Conservation (phyloP, 192 early-diverging fungal genomes). For the Podila minutissima region DNA sequence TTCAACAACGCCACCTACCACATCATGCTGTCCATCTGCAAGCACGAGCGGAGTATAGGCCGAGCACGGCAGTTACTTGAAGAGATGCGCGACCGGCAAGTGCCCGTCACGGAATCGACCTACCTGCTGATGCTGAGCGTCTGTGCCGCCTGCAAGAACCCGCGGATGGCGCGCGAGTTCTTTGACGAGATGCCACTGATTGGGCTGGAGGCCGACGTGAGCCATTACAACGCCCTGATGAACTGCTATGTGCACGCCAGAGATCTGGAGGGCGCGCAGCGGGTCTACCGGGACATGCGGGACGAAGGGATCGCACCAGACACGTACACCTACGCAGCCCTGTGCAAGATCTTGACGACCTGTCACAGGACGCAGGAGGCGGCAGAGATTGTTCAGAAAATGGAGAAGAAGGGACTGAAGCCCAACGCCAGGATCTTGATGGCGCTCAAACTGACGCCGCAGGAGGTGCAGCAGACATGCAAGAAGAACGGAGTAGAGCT, state of each 20-base stretch:
- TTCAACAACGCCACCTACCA: slow-evolving; percentile 29
- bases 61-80: slow-evolving; percentile 9
- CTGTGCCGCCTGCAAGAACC: slow-evolving; percentile 22
- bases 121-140: slow-evolving; percentile 35
- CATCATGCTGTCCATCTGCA: slow-evolving; percentile 31
- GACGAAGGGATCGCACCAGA: slow-evolving; percentile 20
- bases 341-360: slow-evolving; percentile 4
- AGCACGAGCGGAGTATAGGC: slow-evolving; percentile 8
- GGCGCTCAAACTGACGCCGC: slow-evolving; percentile 4
- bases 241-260: slow-evolving; percentile 28
- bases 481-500: slow-evolving; percentile 4
- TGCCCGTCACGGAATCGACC: slow-evolving; percentile 19
- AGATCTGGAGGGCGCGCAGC: slow-evolving; percentile 10
- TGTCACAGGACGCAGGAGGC: not conserved
- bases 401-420: not conserved
- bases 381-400: not conserved
- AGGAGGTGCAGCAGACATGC: slow-evolving; percentile 13
- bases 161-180: slow-evolving; percentile 15
- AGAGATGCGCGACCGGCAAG: slow-evolving; percentile 24
- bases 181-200: slow-evolving; percentile 48
- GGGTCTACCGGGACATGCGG: slow-evolving; percentile 19
- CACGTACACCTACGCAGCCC: slow-evolving; percentile 30
- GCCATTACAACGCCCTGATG: slow-evolving; percentile 41
- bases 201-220: slow-evolving; percentile 4
- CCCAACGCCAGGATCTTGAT: slow-evolving; percentile 25